Evolutionary conservation across 192 early-diverging fungal genomes (phyloP).

Genomic region (Backusella tuberculispora): DNA sequence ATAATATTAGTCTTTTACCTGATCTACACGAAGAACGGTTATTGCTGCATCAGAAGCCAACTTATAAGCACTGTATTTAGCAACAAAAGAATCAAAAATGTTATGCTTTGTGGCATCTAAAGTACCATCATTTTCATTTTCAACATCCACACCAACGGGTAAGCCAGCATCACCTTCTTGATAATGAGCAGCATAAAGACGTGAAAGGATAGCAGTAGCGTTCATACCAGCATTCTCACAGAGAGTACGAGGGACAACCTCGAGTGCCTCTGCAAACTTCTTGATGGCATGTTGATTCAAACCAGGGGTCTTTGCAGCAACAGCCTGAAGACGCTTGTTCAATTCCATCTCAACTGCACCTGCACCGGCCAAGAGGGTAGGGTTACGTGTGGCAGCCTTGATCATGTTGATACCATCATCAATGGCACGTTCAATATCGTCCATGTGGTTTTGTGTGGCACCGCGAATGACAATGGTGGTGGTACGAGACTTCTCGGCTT

Average conservation of each 20-base stretch:
- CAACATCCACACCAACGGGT: conserved; percentile 84
- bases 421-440: conserved; percentile 96
- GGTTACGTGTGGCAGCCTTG: conserved; percentile 89
- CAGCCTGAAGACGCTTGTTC: conserved; percentile 71
- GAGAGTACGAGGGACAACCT: conserved; percentile 93
- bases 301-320: conserved; percentile 90
- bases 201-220: conserved; percentile 89
- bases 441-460: conserved; percentile 92
- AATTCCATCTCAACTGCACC: conserved; percentile 96
- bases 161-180: conserved; percentile 51
- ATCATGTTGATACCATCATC: conserved; percentile 98
- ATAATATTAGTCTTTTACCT: conserved; percentile 52
- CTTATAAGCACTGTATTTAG: conserved; percentile 89
- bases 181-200: conserved; percentile 92
- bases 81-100: conserved; percentile 81
- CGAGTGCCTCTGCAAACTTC: conserved; percentile 93
- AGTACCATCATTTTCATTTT: conserved; percentile 67
- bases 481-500: conserved; percentile 78
- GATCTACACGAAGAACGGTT: conserved; percentile 95
- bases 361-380: conserved; percentile 87
- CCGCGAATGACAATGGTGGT: conserved; percentile 97
- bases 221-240: conserved; percentile 95
- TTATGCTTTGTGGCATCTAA: conserved; percentile 73
- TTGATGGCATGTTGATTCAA: conserved; percentile 96
- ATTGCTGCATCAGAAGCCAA: conserved; percentile 91